A percentile compares a stretch with the other conserved stretches of the same genome.
phyloP scores from a whole-genome alignment of 2,329 filamentous ascomycete species.

The Cladophialophora exuberans region DNA sequence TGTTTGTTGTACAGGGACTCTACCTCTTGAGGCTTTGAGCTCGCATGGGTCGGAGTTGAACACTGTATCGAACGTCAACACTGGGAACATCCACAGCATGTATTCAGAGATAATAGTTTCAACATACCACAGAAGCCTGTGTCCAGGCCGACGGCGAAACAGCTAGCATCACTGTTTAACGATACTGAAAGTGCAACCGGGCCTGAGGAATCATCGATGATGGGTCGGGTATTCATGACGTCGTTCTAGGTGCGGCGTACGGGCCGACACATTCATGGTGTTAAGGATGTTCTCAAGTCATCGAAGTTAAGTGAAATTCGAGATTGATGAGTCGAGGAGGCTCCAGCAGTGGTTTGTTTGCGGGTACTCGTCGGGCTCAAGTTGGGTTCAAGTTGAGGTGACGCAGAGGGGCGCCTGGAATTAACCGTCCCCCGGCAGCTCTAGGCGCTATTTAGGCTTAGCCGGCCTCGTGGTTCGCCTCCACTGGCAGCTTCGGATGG shows the following conservation, averaged over 20 bases:
- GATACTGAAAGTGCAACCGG: slow-evolving; percentile 78
- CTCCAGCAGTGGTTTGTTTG: neutral
- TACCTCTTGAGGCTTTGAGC: too few relatives aligned
- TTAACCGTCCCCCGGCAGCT: neutral
- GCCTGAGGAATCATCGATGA: slow-evolving; percentile 76
- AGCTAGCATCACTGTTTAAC: slow-evolving; percentile 83
- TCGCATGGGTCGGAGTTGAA: slow-evolving; percentile 74
- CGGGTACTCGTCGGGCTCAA: too few relatives aligned
- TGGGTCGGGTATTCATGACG: slow-evolving; percentile 83
- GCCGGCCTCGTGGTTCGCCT: neutral
- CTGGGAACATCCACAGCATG: slow-evolving; percentile 19
- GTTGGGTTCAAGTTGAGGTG: too few relatives aligned
- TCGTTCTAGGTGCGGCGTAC: neutral
- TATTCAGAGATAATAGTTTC: slow-evolving; percentile 14
- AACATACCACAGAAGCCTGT: slow-evolving; percentile 79
- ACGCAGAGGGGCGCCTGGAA: slow-evolving; percentile 4
- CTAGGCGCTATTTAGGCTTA: neutral
- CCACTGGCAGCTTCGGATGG: too few relatives aligned
- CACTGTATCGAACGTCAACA: slow-evolving; percentile 52
- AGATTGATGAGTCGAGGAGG: neutral
- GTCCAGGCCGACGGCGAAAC: slow-evolving; percentile 85
- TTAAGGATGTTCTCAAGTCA: neutral
- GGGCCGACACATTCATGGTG: slow-evolving; percentile 6
- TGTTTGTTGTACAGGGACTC: too few relatives aligned
- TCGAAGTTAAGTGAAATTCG: neutral